Base-by-base conservation (phyloP, 257 asterid species). In the Solanum ossicruentum region DNA sequence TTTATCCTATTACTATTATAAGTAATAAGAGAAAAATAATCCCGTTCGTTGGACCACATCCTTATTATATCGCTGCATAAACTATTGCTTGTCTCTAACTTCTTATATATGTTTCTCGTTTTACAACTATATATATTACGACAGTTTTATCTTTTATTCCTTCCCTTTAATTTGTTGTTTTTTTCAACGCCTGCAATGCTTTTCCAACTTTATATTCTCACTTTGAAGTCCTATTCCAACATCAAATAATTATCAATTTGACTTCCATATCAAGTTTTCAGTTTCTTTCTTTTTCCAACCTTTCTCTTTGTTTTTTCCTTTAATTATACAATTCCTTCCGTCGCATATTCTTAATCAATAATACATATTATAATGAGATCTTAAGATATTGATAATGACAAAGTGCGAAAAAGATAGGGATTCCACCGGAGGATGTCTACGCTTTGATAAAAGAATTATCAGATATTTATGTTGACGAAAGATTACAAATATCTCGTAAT, bases 201-300 rank as follows among this genome's bases (percentile, higher is more conserved):
- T 77, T 77, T 77, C 2, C 63, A 77, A 77, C 82, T 77, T 77
- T 51, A 77, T 77, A 51, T 16, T 77, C 47, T 26, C 15, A 51
- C 47, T 77, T 77, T 77, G 82, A 77, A 7, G 47, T 16, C 45
- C 23, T 26, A 77, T 77, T 26, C 63, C 4, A 28, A 26, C 23
- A 23, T 13, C 23, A 51, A 51, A 51, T 51, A 51, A 77, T 77
- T 51, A 51, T 77, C 47, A 11, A 77, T 51, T 66, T 51, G 82
- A 77, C 82, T 77, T 77, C 63, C 52, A 9, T 51, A 26, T 51
- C 51, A 77, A 77, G 82, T 77, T 77, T 51, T 12, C 82, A 51
- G 12, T 77, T 21, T 77, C 12, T 77, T 12, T 75, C 8, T 85
- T 73, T 63, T 15, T 28, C 1, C 41, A 36, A 36, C 0, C 15